A percentile compares a stretch with the other conserved stretches of the same genome.
phyloP scores from a whole-genome alignment of 2,329 filamentous ascomycete genomes.

The Rhytidhysteron rufulum region DNA sequence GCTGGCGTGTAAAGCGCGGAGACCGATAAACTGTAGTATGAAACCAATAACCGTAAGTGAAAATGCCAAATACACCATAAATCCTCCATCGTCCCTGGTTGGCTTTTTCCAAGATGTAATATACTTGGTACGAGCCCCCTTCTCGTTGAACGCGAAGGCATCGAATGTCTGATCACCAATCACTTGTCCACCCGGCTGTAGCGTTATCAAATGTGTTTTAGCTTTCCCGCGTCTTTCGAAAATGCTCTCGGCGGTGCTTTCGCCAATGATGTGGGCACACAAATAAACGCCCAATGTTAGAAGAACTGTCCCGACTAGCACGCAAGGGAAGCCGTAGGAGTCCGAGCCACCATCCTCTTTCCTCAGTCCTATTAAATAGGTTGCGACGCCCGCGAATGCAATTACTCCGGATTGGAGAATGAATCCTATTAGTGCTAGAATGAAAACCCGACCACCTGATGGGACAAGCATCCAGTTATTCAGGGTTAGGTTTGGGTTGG shows the following conservation, averaged over 20 bases:
- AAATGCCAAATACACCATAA: neutral
- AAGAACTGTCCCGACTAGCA: neutral
- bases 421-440: neutral
- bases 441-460: neutral
- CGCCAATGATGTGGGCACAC: neutral
- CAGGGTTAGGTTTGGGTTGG: neutral
- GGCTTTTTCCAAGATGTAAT: too few relatives aligned
- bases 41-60: neutral
- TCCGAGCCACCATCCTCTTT: too few relatives aligned
- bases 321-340: neutral
- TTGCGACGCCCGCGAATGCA: neutral
- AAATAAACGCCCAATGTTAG: neutral
- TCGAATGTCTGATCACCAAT: neutral
- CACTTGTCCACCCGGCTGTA: neutral
- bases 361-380: too few relatives aligned
- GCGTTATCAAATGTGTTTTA: neutral
- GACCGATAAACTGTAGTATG: constrained; percentile 9
- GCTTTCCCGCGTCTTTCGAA: too few relatives aligned
- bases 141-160: neutral
- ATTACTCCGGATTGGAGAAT: neutral
- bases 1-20: constrained; percentile 9
- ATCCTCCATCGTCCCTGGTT: too few relatives aligned
- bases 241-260: neutral
- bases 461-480: neutral
- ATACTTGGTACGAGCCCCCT: too few relatives aligned